phyloP scores from a whole-genome alignment of 2,329 filamentous ascomycete genomes.

The Mycosphaerella sp. region DNA sequence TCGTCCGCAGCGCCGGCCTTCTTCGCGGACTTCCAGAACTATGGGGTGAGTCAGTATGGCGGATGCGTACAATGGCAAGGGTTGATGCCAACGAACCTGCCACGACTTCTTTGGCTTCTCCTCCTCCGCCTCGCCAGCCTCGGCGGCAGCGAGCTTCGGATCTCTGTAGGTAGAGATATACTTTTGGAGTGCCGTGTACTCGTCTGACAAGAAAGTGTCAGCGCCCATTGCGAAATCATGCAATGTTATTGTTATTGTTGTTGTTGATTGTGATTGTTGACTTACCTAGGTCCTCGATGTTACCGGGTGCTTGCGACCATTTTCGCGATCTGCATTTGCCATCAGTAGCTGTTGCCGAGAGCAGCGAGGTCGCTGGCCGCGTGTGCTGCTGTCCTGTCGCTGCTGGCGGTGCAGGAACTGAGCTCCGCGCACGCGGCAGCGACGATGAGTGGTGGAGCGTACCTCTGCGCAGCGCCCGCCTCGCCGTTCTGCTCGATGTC shows the following conservation, averaged over 20 bases:
- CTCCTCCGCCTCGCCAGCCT: slow-evolving; percentile 39
- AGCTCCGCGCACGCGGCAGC: not conserved
- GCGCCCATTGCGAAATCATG: slow-evolving; percentile 12
- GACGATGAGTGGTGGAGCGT: slow-evolving; percentile 7
- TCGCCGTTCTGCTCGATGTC: slow-evolving; percentile 36
- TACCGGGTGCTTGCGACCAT: slow-evolving; percentile 37
- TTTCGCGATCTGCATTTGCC: slow-evolving; percentile 31
- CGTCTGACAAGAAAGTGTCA: slow-evolving; percentile 42
- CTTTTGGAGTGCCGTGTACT: slow-evolving; percentile 60
- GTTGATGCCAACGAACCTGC: slow-evolving; percentile 31
- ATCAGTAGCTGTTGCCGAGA: slow-evolving; percentile 16
- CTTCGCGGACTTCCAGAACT: slow-evolving; percentile 48
- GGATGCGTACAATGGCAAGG: not conserved
- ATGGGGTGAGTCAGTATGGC: slow-evolving; percentile 17
- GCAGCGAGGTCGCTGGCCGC: not conserved
- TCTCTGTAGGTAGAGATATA: slow-evolving; percentile 63
- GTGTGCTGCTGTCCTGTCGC: not conserved
- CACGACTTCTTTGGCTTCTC: slow-evolving; percentile 52
- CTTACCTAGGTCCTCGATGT: slow-evolving; percentile 39
- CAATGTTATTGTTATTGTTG: not conserved
- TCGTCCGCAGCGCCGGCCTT: slow-evolving; percentile 33
- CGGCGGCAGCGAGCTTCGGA: slow-evolving; percentile 46
- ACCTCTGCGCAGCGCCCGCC: slow-evolving; percentile 22
- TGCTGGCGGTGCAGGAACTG: not conserved
- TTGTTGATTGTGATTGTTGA: not conserved